Conservation (phyloP, 495 filamentous ascomycete genomes). For the Podospora tetraspora region DNA sequence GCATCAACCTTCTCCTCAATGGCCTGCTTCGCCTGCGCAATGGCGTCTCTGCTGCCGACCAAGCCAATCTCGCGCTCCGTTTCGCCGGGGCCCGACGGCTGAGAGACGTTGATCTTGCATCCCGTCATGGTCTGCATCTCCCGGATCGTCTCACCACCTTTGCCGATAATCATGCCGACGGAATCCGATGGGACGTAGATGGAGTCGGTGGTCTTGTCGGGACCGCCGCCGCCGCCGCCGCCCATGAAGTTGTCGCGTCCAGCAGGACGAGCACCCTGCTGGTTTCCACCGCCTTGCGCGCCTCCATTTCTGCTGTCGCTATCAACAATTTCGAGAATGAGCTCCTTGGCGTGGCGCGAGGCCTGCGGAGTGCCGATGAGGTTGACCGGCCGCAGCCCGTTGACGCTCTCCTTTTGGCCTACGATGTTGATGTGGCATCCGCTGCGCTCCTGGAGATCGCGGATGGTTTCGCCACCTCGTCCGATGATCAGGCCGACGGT, state of each 20-base stretch:
- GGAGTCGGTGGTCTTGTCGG: conserved; percentile 67
- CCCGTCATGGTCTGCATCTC: conserved; percentile 77
- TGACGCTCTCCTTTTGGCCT: conserved; percentile 76
- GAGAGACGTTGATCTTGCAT: conserved; percentile 86
- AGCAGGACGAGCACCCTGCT: conserved; percentile 31
- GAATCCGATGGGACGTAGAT: conserved; percentile 79
- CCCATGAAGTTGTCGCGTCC: conserved; percentile 33
- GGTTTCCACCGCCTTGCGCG: conserved; percentile 12
- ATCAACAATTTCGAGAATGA: conserved; percentile 83
- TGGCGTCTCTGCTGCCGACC: conserved; percentile 65
- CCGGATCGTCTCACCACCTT: conserved; percentile 80
- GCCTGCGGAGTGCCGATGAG: conserved; percentile 67
- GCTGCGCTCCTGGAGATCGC: conserved; percentile 81
- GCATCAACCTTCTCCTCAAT: conserved; percentile 87
- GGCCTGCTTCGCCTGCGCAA: conserved; percentile 64
- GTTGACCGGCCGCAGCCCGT: conserved; percentile 77
- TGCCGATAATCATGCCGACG: conserved; percentile 87
- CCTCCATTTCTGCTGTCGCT: conserved; percentile 63
- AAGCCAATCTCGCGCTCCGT: conserved; percentile 74
- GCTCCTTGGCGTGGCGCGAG: conserved; percentile 62
- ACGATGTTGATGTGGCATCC: conserved; percentile 87
- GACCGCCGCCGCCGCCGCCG: conserved; percentile 34
- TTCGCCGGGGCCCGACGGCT: conserved; percentile 61
- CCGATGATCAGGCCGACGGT: conserved; percentile 84
- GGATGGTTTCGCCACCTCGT: conserved; percentile 78